Conservation (phyloP, 2,329 filamentous ascomycete genomes). For the Arthroderma sp. region DNA sequence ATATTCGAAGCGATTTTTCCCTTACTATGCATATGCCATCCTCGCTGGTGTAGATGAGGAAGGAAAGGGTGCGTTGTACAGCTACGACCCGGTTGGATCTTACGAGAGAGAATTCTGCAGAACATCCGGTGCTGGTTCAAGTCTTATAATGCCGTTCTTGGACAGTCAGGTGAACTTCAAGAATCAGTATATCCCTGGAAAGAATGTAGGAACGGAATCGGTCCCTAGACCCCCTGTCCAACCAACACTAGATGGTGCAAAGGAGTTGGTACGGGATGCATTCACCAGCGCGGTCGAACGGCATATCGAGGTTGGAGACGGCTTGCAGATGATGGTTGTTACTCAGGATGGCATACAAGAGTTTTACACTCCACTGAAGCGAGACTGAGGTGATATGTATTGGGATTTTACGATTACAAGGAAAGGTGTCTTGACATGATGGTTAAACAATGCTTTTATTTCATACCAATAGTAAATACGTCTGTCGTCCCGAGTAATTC, state of each 20-base stretch:
- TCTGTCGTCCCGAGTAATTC: too few relatives aligned
- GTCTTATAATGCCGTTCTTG: slow-evolving; percentile 96
- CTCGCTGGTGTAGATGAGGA: slow-evolving; percentile 89
- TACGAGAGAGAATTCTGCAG: slow-evolving; percentile 96
- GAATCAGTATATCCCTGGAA: slow-evolving; percentile 89
- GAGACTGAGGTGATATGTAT: slow-evolving; percentile 49
- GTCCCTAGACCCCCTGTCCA: slow-evolving; percentile 48
- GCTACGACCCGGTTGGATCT: slow-evolving; percentile 93
- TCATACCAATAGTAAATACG: too few relatives aligned
- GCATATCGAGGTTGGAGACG: slow-evolving; percentile 97
- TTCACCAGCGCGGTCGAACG: slow-evolving; percentile 97
- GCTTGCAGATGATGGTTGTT: slow-evolving; percentile 88
- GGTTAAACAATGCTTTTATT: too few relatives aligned
- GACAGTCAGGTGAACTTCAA: slow-evolving; percentile 99
- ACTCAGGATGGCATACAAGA: slow-evolving; percentile 82
- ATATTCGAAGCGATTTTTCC: slow-evolving; percentile 97
- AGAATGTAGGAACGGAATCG: slow-evolving; percentile 68
- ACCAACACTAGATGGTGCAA: slow-evolving; percentile 58
- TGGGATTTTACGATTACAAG: not conserved
- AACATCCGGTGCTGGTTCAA: slow-evolving; percentile 80
- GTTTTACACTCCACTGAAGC: slow-evolving; percentile 71
- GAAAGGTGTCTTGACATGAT: too few relatives aligned
- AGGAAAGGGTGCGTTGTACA: slow-evolving; percentile 86
- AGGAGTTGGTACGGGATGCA: slow-evolving; percentile 85
- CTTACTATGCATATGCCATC: slow-evolving; percentile 94